Base-by-base conservation (phyloP, 2,329 filamentous ascomycete genomes). In the Helotiales sp. region DNA sequence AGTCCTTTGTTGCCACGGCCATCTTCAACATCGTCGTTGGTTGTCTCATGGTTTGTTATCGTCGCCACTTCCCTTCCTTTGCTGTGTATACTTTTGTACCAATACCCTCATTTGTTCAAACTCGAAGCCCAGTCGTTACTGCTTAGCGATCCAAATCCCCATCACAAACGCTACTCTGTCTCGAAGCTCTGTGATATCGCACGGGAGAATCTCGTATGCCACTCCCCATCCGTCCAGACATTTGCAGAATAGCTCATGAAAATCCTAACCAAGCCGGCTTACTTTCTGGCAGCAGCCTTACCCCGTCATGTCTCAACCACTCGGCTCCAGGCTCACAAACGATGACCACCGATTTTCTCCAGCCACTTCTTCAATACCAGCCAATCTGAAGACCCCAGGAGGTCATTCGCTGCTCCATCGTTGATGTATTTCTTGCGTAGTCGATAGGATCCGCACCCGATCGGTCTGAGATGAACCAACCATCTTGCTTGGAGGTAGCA, bases 271-370 rank as follows among this genome's bases (percentile, higher is more conserved):
- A 67, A 15, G 34, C 65, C 30, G 55, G 52, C n/a, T 55, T 43
- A 28, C 54, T 63, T 32, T 67, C 60, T n/a, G 65, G 60, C 52
- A 67, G 52, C 30, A 67, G 49, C 32, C 65, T 60, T 15, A 63
- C 60, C 17, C 43, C 60, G n/a, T 63, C 65, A 49, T 67, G 54
- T 15, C 20, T 57, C 47, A 67, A 32, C 65, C 65, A 67, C 20
- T 67, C 60, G 6, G 54, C 60, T 11, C 65, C 65, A 47, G 65
- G 60, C 15, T 67, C 54, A 47, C 64, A 67, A 1, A 67, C 43
- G 15, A 63, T 54, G 24, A 63, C 60, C 22, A 61, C 20, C 10
- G 65, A 55, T 22, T 55, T 43, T n/a, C 20, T 6, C 45, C 60
- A 67, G 52, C 24, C 60, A 30, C 30, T 60, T 45, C 22, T 52